phyloP scores from a whole-genome alignment of 192 early-diverging fungal species.

The Linnemannia schmuckeri region DNA sequence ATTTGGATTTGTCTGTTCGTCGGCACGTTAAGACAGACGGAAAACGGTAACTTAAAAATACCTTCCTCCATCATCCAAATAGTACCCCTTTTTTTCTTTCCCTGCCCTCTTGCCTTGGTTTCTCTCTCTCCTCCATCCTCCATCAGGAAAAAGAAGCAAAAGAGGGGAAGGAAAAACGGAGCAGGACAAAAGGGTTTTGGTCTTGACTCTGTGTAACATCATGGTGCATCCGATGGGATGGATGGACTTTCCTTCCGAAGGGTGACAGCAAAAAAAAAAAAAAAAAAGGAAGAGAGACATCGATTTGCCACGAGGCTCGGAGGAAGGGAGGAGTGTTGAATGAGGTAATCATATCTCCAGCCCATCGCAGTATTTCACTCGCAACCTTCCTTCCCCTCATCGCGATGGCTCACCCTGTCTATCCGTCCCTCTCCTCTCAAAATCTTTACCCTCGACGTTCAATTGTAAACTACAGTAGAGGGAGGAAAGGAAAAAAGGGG shows the following conservation, averaged over 20 bases:
- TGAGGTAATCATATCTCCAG: not conserved
- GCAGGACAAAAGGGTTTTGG: not conserved
- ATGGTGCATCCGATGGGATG: not conserved
- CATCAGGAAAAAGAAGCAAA: not conserved
- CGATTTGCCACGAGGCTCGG: not conserved
- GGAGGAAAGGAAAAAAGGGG: not conserved
- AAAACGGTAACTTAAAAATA: not conserved
- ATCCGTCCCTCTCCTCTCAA: not conserved
- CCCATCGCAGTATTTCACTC: not conserved
- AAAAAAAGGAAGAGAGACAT: not conserved
- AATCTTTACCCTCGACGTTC: not conserved
- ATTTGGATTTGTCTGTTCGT: not conserved
- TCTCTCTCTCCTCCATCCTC: no score
- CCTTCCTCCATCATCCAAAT: not conserved
- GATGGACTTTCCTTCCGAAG: not conserved
- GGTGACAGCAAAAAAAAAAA: not conserved
- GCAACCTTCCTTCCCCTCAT: not conserved
- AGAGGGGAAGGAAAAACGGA: not conserved
- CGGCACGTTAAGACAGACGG: not conserved
- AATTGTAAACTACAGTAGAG: not conserved
- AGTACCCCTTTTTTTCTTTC: not conserved
- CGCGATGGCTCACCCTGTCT: not conserved
- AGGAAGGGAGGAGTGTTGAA: not conserved
- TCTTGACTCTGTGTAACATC: slow-evolving; percentile 1
- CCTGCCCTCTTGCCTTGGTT: no score